Conservation (phyloP, 2,329 filamentous ascomycete genomes). For the Neopestalotiopsis rosae region DNA sequence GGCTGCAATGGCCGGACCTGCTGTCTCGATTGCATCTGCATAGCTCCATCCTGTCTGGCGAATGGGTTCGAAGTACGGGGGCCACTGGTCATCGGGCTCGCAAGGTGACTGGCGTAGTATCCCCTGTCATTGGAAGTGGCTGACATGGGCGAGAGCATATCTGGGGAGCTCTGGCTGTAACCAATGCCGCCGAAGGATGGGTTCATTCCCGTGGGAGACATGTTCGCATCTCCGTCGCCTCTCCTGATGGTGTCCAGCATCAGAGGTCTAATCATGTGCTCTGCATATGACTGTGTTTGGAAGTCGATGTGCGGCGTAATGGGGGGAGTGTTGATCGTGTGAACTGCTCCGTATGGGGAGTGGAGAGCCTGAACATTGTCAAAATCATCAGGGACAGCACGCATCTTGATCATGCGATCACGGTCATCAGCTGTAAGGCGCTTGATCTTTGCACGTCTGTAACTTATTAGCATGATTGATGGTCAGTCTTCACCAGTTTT, state of each 20-base stretch:
- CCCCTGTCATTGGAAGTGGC: conserved; percentile 61
- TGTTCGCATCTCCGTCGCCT: conserved; percentile 66
- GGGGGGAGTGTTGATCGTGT: conserved; percentile 54
- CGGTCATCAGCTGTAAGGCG: conserved; percentile 72
- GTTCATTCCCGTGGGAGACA: conserved; percentile 70
- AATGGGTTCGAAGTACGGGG: conserved; percentile 59
- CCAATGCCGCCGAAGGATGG: conserved; percentile 71
- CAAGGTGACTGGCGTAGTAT: conserved; percentile 54
- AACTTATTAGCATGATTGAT: conserved; percentile 24
- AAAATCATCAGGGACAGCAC: conserved; percentile 73
- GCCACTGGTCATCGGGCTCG: conserved; percentile 52
- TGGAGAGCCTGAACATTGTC: conserved; percentile 73
- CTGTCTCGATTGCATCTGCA: conserved; percentile 51
- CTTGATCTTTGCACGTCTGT: conserved; percentile 74
- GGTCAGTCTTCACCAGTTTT: neutral
- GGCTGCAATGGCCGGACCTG: conserved; percentile 60
- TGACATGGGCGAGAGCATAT: conserved; percentile 64
- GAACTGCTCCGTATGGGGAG: conserved; percentile 68
- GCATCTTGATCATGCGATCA: conserved; percentile 75
- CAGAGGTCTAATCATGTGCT: conserved; percentile 70
- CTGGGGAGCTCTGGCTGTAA: conserved; percentile 60
- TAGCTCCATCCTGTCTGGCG: conserved; percentile 51
- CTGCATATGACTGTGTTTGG: conserved; percentile 54
- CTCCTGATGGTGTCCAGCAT: conserved; percentile 72
- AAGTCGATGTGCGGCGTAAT: conserved; percentile 56